phyloP scores from a whole-genome alignment of 1,139 yeast genomes.

The Nakaseomyces uthaithaninus region DNA sequence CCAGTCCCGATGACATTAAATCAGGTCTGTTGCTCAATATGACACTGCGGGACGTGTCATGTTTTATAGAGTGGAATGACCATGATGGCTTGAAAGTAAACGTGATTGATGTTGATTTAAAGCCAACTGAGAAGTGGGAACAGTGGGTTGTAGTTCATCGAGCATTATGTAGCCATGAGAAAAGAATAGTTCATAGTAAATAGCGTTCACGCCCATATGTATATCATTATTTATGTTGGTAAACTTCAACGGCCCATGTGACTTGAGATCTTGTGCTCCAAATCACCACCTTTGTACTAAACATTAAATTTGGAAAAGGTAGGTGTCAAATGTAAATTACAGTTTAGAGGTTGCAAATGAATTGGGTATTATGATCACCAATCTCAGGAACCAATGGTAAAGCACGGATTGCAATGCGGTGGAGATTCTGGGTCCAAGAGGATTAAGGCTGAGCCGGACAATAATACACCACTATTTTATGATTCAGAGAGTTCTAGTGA shows the following conservation, averaged over 20 bases:
- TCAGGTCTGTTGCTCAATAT: constrained; percentile 17
- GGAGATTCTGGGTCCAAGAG: not conserved
- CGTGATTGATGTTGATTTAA: constrained; percentile 28
- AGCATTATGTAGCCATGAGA: constrained; percentile 4
- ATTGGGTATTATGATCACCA: too few species aligned
- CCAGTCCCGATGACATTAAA: constrained; percentile 11
- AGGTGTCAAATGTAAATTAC: too few species aligned
- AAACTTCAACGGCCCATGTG: too few species aligned
- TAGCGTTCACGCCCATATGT: too few species aligned
- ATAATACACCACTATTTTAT: constrained; percentile 6
- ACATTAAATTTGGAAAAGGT: too few species aligned
- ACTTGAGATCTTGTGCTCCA: too few species aligned
- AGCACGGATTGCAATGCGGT: constrained; percentile 11
- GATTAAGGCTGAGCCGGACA: constrained; percentile 1
- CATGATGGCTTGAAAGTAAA: constrained; percentile 11
- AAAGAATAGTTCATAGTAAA: not conserved
- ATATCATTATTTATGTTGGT: too few species aligned
- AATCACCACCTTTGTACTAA: too few species aligned
- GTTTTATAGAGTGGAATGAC: constrained; percentile 24
- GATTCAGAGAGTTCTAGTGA: not conserved
- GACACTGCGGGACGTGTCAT: constrained; percentile 30
- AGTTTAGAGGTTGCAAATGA: too few species aligned
- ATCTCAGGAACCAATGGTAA: constrained; percentile 5
- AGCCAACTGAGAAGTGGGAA: constrained; percentile 20
- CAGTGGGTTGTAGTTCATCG: constrained; percentile 22